Evolutionary conservation across 345 rosid genomes (phyloP), one percentile per base, ranked within the genome.

Genomic region (Kernera saxatilis): DNA sequence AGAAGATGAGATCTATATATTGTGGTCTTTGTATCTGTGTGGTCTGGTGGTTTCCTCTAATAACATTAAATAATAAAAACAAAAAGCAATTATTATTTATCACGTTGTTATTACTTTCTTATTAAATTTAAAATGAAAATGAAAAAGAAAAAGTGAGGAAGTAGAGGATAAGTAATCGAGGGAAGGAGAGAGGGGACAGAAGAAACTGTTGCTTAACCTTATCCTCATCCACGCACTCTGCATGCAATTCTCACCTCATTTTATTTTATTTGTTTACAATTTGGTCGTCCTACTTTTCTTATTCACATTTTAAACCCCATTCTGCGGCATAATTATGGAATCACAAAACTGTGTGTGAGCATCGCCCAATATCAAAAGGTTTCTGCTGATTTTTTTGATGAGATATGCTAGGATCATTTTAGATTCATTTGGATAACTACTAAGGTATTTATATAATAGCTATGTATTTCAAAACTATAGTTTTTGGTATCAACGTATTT

Each of bases 171-270:
- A 49, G 71, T 32, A 53, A 60, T 53, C 22, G 37, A 17, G 41
- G 40, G 60, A 11, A 55, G 26, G 61, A 55, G 9, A 29, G 40
- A 41, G 53, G 63, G n/a, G 73, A 59, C 61, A 60, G 50, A 43
- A 58, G 18, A 22, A 68, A 60, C 69, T 68, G 69, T 67, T 74
- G 48, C 64, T 52, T 43, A 43, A 59, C 41, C 69, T 74, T 60
- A 74, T 74, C 78, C 69, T 60, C 73, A 67, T 51, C 78, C 69
- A 68, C 63, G 56, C 69, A 67, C 49, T 68, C 55, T 60, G 50
- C 73, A 74, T 74, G 73, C 41, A 23, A n/a, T 5, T 65, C 48
- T 25, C 51, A 50, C 35, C 63, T 59, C 35, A 0, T n/a, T 33
- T 45, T 39, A 1, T 41, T 59, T 41, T 32, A 12, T 59, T 59